Percentiles rank a stretch among this genome's conserved stretches.
Conservation (phyloP, 2,329 filamentous ascomycete genomes). For the Diplodia corticola region DNA sequence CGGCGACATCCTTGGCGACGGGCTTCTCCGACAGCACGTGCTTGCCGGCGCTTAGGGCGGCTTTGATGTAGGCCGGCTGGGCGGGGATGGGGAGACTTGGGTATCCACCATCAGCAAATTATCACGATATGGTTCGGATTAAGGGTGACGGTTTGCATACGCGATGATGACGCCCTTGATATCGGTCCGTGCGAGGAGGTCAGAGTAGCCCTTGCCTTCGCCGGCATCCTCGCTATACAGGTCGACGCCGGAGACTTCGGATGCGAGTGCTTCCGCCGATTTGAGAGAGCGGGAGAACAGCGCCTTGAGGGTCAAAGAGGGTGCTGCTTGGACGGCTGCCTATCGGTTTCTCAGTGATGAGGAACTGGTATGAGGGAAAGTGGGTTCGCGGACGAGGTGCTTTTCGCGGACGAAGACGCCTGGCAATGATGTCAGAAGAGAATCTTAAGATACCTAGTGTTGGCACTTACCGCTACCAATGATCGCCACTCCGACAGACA, state of each 20-base stretch:
- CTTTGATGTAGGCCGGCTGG: conserved; percentile 61
- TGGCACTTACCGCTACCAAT: conserved; percentile 54
- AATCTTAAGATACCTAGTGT: not conserved
- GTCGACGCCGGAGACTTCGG: conserved; percentile 47
- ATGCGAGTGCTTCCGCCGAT: conserved; percentile 54
- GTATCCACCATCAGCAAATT: conserved; percentile 26
- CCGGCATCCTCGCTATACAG: conserved; percentile 60
- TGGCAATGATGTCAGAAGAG: conserved; percentile 22
- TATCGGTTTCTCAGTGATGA: conserved; percentile 25
- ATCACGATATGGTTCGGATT: not conserved
- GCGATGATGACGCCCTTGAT: conserved; percentile 58
- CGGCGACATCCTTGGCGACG: conserved; percentile 60
- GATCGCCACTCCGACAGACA: conserved; percentile 58
- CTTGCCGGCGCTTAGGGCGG: conserved; percentile 64
- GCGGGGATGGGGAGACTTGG: conserved; percentile 59
- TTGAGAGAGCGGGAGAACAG: conserved; percentile 64
- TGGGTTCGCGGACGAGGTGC: conserved; percentile 54
- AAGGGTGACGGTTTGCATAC: conserved; percentile 30
- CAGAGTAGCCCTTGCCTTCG: conserved; percentile 49
- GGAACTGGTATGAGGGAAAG: not conserved
- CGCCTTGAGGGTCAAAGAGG: conserved; percentile 60
- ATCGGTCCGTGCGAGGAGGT: conserved; percentile 57
- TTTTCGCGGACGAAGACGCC: conserved; percentile 62
- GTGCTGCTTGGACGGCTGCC: conserved; percentile 60
- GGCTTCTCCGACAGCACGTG: conserved; percentile 72